These are phyloP conservation scores for Neofusicoccum laricinum DNA, from an alignment of 2,329 filamentous ascomycete genomes.

Conservation along the genomic window DNA sequence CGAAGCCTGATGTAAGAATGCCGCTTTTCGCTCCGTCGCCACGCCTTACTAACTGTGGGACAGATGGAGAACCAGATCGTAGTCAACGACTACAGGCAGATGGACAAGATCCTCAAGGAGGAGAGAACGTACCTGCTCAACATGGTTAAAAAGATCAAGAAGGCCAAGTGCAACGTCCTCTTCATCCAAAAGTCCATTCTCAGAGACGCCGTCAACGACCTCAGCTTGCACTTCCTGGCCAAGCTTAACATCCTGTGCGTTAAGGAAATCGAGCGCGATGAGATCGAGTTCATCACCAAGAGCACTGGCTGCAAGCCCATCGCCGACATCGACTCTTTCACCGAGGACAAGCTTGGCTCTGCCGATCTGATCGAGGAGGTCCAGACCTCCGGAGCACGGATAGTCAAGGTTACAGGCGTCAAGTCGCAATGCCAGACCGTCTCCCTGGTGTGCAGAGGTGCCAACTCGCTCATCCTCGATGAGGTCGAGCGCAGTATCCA, in stretches of 20 bases:
- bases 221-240: slow-evolving; percentile 94
- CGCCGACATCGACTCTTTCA: slow-evolving; percentile 97
- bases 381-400: slow-evolving; percentile 79
- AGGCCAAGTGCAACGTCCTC: slow-evolving; percentile 98
- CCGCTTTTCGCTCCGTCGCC: slow-evolving; percentile 21
- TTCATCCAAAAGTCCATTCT: slow-evolving; percentile 98
- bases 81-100: slow-evolving; percentile 98
- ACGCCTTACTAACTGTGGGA: neutral
- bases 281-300: slow-evolving; percentile 99
- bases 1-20: slow-evolving; percentile 73
- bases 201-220: slow-evolving; percentile 94
- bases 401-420: slow-evolving; percentile 93
- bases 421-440: slow-evolving; percentile 82
- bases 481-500: slow-evolving; percentile 96
- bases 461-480: slow-evolving; percentile 90
- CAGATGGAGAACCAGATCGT: slow-evolving; percentile 98
- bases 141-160: slow-evolving; percentile 99
- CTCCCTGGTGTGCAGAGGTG: slow-evolving; percentile 89
- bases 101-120: slow-evolving; percentile 99
- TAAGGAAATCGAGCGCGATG: slow-evolving; percentile 97
- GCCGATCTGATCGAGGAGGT: slow-evolving; percentile 94
- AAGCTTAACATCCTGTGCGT: slow-evolving; percentile 93
- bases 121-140: slow-evolving; percentile 97
- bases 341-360: slow-evolving; percentile 93
- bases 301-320: slow-evolving; percentile 98